Percentiles rank a stretch among this genome's conserved stretches.
Evolutionary conservation across 2,329 filamentous ascomycete genomes (phyloP).

Genomic region (Gaeumannomyces tritici): DNA sequence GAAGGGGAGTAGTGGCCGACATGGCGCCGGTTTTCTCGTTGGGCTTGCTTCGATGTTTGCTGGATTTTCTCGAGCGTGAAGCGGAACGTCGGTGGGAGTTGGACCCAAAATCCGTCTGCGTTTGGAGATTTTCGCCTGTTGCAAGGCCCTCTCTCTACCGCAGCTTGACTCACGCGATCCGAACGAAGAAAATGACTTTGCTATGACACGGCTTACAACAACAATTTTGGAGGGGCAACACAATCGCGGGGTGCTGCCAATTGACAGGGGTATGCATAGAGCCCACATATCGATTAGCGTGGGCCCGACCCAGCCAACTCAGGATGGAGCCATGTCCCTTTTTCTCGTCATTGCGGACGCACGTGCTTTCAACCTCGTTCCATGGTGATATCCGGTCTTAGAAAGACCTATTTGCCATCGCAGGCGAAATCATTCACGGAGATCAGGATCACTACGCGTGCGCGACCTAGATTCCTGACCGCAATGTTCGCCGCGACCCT

Average conservation of each 20-base stretch:
- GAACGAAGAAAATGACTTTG: neutral
- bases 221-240: slow-evolving; percentile 3
- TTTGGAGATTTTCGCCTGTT: neutral
- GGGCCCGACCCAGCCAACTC: neutral
- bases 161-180: neutral
- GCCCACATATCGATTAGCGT: neutral
- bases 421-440: no score
- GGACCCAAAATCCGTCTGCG: neutral
- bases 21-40: slow-evolving; percentile 19
- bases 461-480: neutral
- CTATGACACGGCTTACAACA: neutral
- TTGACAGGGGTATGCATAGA: neutral
- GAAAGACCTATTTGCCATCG: neutral
- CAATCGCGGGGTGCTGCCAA: slow-evolving; percentile 3
- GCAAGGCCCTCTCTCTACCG: neutral
- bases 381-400: neutral
- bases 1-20: slow-evolving; percentile 31
- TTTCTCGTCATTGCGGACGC: neutral
- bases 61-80: neutral
- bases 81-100: neutral
- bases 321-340: neutral
- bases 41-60: neutral
- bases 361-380: neutral
- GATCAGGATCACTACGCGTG: no score
- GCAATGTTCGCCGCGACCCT: slow-evolving; percentile 22